Conservation (phyloP, 306 rosid species). For the Ormosia semicastrata region DNA sequence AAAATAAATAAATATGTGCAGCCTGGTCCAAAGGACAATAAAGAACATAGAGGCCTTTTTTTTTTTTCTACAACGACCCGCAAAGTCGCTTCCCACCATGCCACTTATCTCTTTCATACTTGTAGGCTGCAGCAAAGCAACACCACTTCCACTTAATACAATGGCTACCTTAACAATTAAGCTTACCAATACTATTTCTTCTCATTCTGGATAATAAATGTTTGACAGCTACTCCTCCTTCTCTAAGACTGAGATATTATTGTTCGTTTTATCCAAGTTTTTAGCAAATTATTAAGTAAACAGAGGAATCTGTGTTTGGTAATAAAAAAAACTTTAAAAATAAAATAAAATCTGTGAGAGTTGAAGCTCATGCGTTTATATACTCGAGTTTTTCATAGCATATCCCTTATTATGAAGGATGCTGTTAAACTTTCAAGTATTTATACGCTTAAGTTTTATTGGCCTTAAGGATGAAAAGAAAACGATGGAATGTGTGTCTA, state of each 20-base stretch:
- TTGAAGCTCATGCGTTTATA: too few species aligned
- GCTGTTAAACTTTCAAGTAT: too few species aligned
- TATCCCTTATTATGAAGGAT: too few species aligned
- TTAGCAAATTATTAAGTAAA: not conserved
- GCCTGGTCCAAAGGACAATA: not conserved
- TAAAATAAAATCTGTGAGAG: too few species aligned
- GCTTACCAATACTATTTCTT: not conserved
- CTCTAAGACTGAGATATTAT: not conserved
- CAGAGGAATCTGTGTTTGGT: too few species aligned
- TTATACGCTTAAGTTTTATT: too few species aligned
- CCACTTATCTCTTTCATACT: not conserved
- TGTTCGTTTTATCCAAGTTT: not conserved
- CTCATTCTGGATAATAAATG: not conserved
- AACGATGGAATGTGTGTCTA: too few species aligned
- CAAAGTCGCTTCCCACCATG: not conserved
- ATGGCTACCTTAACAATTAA: not conserved
- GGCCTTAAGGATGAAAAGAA: too few species aligned
- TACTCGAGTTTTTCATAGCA: too few species aligned
- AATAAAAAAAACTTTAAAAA: too few species aligned
- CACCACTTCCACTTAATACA: not conserved
- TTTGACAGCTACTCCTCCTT: not conserved
- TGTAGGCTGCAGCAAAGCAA: not conserved
- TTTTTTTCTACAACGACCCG: not conserved
- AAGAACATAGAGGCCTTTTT: not conserved
- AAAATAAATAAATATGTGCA: too few species aligned